Evolutionary conservation across 495 filamentous ascomycete genomes (phyloP).

Genomic region (Penicillium psychrofluorescens): DNA sequence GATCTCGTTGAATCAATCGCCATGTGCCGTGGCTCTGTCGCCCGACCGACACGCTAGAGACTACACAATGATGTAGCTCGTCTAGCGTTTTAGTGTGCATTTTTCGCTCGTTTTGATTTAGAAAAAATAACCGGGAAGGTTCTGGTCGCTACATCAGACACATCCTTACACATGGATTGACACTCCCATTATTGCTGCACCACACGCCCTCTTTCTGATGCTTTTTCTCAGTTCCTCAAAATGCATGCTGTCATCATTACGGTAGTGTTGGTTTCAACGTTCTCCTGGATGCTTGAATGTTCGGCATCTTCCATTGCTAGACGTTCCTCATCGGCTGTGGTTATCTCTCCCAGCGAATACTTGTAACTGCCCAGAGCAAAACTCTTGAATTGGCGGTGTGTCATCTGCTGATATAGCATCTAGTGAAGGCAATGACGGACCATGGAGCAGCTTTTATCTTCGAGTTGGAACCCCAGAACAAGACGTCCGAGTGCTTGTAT

Average conservation of each 20-base stretch:
- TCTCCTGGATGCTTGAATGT: slow-evolving; percentile 1
- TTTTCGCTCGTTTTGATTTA: not conserved
- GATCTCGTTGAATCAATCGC: slow-evolving; percentile 4
- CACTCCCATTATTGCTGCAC: not conserved
- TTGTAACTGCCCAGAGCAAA: slow-evolving; percentile 4
- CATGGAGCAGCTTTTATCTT: slow-evolving; percentile 16
- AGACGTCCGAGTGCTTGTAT: slow-evolving; percentile 10
- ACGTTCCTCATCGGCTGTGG: slow-evolving; percentile 9
- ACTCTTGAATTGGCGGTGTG: not conserved
- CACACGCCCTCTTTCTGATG: not conserved
- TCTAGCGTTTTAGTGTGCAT: not conserved
- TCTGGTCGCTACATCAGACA: slow-evolving; percentile 5
- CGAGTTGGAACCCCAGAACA: slow-evolving; percentile 11
- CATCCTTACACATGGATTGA: not conserved
- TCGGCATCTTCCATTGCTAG: not conserved
- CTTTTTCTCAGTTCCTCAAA: not conserved
- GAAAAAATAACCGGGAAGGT: not conserved
- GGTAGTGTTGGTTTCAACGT: not conserved
- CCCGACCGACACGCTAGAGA: not conserved
- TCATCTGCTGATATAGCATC: not conserved
- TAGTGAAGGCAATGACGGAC: slow-evolving; percentile 17
- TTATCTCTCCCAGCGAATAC: slow-evolving; percentile 13
- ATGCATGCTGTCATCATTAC: slow-evolving; percentile 1
- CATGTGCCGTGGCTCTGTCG: not conserved
- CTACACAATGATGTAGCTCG: slow-evolving; percentile 4